Evolutionary conservation across 495 filamentous ascomycete genomes (phyloP).

Genomic region (Hyaloscypha finlandica): DNA sequence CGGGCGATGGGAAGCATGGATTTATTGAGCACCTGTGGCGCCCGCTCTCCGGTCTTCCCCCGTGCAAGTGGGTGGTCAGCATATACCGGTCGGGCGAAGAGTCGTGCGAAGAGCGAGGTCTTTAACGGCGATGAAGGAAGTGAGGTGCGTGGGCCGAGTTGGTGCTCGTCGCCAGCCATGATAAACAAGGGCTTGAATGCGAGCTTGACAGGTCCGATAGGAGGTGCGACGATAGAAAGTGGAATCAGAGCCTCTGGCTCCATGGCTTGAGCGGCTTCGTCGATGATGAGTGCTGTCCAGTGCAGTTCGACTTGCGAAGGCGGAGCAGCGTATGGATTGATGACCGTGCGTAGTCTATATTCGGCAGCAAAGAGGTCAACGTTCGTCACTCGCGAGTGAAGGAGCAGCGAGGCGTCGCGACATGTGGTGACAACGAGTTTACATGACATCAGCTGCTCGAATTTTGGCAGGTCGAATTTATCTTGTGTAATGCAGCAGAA

Average conservation of each 20-base stretch:
- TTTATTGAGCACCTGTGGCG: slow-evolving; percentile 19
- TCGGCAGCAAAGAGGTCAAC: slow-evolving; percentile 33
- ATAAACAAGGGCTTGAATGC: slow-evolving; percentile 46
- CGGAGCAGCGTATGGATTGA: slow-evolving; percentile 26
- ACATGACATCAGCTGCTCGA: slow-evolving; percentile 50
- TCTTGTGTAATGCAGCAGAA: slow-evolving; percentile 48
- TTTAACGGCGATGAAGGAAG: slow-evolving; percentile 41
- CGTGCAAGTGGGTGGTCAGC: slow-evolving; percentile 52
- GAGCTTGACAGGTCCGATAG: slow-evolving; percentile 33
- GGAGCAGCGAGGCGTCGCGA: slow-evolving; percentile 50
- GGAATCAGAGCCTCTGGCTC: slow-evolving; percentile 54
- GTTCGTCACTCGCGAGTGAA: slow-evolving; percentile 51
- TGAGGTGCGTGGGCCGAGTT: slow-evolving; percentile 52
- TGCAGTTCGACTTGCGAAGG: slow-evolving; percentile 37
- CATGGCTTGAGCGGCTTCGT: slow-evolving; percentile 60
- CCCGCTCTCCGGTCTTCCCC: slow-evolving; percentile 20
- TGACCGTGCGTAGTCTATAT: slow-evolving; percentile 14
- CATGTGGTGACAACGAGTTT: slow-evolving; percentile 53
- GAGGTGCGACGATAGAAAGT: slow-evolving; percentile 51
- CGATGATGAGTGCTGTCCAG: slow-evolving; percentile 56
- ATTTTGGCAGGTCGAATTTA: slow-evolving; percentile 50
- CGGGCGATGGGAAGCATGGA: slow-evolving; percentile 36
- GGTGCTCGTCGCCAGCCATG: slow-evolving; percentile 59
- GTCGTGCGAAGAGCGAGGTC: slow-evolving; percentile 52
- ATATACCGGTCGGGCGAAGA: slow-evolving; percentile 49